Evolutionary conservation across 106 monocot species (phyloP).

Genomic region (Allium fistulosum): DNA sequence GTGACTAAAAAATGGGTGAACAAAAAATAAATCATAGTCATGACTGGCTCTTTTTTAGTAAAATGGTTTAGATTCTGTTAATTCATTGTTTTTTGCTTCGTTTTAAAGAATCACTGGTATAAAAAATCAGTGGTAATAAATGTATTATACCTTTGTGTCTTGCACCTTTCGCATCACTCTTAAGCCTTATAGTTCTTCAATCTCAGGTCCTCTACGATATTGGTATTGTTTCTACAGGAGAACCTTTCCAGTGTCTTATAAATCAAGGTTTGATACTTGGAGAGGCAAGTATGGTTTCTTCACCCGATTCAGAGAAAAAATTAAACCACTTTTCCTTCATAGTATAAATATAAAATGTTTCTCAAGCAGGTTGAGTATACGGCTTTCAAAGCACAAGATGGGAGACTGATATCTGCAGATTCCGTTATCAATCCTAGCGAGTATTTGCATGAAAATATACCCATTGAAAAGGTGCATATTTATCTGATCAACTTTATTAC

Average conservation of each 20-base stretch:
- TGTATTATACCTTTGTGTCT: not conserved
- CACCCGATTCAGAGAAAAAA: not conserved
- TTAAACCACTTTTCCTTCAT: too few species aligned
- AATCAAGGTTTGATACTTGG: slow-evolving; percentile 98
- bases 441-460: slow-evolving; percentile 64
- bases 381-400: slow-evolving; percentile 57
- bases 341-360: not conserved
- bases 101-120: not conserved
- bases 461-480: slow-evolving; percentile 55
- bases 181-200: not conserved
- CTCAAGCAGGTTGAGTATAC: slow-evolving; percentile 71
- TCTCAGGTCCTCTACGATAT: slow-evolving; percentile 92
- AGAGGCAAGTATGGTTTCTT: slow-evolving; percentile 48
- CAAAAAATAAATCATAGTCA: too few species aligned
- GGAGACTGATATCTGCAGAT: slow-evolving; percentile 72
- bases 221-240: slow-evolving; percentile 86
- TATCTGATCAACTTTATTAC: not conserved
- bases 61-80: too few species aligned
- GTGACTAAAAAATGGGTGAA: too few species aligned
- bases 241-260: slow-evolving; percentile 94
- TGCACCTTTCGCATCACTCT: not conserved
- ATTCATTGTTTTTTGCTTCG: too few species aligned
- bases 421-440: slow-evolving; percentile 29
- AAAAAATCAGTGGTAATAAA: too few species aligned
- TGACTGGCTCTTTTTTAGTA: too few species aligned